These are phyloP conservation scores for Pythium sukuiense DNA, from an alignment of 352 stramenopile genomes.

Conservation along the genomic window DNA sequence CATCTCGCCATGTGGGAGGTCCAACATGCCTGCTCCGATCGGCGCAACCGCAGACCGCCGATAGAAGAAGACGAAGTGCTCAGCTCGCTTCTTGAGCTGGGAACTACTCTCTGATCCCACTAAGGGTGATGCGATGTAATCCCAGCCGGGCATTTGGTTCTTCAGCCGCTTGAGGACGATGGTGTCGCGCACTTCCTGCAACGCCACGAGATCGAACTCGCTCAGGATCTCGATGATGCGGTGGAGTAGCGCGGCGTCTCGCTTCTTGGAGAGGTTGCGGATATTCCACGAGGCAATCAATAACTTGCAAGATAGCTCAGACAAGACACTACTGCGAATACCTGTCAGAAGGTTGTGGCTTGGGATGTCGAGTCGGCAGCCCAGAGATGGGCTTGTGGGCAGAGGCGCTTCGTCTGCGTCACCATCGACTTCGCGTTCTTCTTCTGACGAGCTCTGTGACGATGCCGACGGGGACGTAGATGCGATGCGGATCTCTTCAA, in stretches of 20 bases:
- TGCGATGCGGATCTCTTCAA: constrained; percentile 9
- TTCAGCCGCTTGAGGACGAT: constrained; percentile 63
- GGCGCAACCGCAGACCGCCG: constrained; percentile 31
- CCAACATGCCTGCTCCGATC: not conserved
- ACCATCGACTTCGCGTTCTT: not conserved
- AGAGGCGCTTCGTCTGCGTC: not conserved
- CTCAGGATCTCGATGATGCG: constrained; percentile 49
- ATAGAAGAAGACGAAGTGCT: constrained; percentile 64
- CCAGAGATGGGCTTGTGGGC: not conserved
- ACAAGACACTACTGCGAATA: constrained; percentile 41
- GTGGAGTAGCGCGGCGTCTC: constrained; percentile 37
- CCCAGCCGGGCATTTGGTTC: constrained; percentile 53
- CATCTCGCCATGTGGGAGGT: not conserved
- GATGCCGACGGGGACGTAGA: not conserved
- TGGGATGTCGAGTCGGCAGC: constrained; percentile 10
- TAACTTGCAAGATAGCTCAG: constrained; percentile 21
- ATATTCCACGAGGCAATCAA: constrained; percentile 75
- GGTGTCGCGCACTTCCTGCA: constrained; percentile 66
- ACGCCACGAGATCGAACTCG: constrained; percentile 67
- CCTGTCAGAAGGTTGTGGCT: constrained; percentile 36
- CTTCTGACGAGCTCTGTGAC: not conserved
- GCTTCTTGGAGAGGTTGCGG: constrained; percentile 61
- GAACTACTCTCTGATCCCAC: constrained; percentile 27
- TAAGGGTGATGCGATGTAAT: constrained; percentile 50
- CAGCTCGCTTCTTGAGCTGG: constrained; percentile 32